phyloP scores from a whole-genome alignment of 2,329 filamentous ascomycete species.

The Ilyonectria destructans region DNA sequence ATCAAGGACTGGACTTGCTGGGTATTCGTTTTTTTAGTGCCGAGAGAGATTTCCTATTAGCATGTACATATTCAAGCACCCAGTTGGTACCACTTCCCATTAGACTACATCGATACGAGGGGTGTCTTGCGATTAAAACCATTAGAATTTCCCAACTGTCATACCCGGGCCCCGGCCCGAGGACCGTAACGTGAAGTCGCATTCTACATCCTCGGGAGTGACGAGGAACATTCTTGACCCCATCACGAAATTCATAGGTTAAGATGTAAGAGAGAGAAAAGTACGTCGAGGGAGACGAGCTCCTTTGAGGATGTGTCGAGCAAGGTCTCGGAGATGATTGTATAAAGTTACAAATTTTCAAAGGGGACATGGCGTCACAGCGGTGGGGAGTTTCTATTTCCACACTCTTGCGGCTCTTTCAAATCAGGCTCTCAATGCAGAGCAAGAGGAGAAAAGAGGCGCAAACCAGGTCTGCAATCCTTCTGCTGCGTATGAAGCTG shows the following conservation, averaged over 20 bases:
- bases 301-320: too few relatives aligned
- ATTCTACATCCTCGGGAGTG: too few relatives aligned
- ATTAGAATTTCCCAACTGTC: not conserved
- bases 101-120: not conserved
- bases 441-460: slow-evolving; percentile 5
- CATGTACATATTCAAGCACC: slow-evolving; percentile 5
- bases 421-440: slow-evolving; percentile 16
- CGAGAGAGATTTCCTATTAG: not conserved
- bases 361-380: too few relatives aligned
- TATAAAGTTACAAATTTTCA: too few relatives aligned
- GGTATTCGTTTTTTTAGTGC: not conserved
- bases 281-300: too few relatives aligned
- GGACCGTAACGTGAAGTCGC: not conserved
- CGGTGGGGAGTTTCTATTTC: too few relatives aligned
- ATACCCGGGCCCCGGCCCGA: too few relatives aligned
- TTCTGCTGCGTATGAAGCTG: not conserved
- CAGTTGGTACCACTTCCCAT: not conserved
- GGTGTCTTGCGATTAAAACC: not conserved
- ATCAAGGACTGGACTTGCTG: not conserved
- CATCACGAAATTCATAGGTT: too few relatives aligned
- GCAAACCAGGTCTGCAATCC: slow-evolving; percentile 12
- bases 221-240: too few relatives aligned
- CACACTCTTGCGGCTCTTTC: not conserved
- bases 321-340: too few relatives aligned
- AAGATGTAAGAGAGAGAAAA: too few relatives aligned